Percentiles rank a stretch among this genome's conserved stretches.
These are phyloP conservation scores for Raphanus sativus DNA, from an alignment of 345 rosid genomes.

Conservation along the genomic window DNA sequence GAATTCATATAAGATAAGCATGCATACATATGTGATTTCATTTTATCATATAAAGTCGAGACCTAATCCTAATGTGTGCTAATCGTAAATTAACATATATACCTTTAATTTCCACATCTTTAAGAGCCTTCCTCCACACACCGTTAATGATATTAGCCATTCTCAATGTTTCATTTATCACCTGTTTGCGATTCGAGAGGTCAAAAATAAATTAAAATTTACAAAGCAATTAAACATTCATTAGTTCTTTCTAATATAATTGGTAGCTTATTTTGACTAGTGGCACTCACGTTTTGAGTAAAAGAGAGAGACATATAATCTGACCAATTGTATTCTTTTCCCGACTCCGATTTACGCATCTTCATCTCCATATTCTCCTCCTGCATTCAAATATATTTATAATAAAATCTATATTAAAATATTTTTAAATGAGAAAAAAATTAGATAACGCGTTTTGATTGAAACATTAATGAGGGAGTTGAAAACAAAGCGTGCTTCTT, in stretches of 20 bases:
- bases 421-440: not conserved
- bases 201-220: not conserved
- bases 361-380: conserved; percentile 87
- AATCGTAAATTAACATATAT: conserved; percentile 25
- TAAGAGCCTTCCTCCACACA: conserved; percentile 91
- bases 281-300: conserved; percentile 77
- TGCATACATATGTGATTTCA: not conserved
- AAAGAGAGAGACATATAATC: conserved; percentile 84
- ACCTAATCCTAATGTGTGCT: not conserved
- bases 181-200: conserved; percentile 39
- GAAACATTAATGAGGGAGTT: conserved; percentile 11
- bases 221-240: not conserved
- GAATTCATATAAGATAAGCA: not conserved
- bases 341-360: conserved; percentile 52
- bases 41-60: not conserved
- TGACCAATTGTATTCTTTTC: conserved; percentile 62
- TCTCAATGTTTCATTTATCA: conserved; percentile 90
- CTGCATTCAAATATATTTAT: conserved; percentile 34
- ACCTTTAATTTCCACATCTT: conserved; percentile 89
- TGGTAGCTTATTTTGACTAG: not conserved
- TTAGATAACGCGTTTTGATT: conserved; percentile 9
- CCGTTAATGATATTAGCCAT: conserved; percentile 86
- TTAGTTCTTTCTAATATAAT: not conserved
- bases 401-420: not conserved
- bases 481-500: conserved; percentile 23